phyloP scores from a whole-genome alignment of 805 yeast species.

The Sugiyamaella floridensis region DNA sequence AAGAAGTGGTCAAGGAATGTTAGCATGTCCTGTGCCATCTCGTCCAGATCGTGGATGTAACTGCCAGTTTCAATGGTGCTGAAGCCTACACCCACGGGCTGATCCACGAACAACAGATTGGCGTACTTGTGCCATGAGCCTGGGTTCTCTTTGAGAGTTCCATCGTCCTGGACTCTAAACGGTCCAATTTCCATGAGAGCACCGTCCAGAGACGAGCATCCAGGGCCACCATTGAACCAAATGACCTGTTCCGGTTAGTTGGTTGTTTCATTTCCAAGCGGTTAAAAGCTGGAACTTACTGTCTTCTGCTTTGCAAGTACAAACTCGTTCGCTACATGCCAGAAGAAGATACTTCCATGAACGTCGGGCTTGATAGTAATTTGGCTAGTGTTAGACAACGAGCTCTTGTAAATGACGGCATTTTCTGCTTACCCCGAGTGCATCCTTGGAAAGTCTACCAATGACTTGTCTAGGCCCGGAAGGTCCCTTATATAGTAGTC shows the following conservation, averaged over 20 bases:
- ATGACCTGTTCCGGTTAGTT: conserved; percentile 40
- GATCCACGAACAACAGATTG: conserved; percentile 82
- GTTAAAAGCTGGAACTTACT: too few species aligned
- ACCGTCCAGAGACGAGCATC: conserved; percentile 97
- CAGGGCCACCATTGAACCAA: conserved; percentile 98
- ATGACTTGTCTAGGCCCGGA: conserved; percentile 28
- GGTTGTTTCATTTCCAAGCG: neutral
- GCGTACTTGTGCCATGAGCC: conserved; percentile 83
- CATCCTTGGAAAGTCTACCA: conserved; percentile 35
- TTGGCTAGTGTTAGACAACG: conserved; percentile 40
- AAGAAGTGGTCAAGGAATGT: conserved; percentile 61
- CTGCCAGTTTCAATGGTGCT: conserved; percentile 47
- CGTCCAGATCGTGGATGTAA: conserved; percentile 33
- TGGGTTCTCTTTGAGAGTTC: conserved; percentile 44
- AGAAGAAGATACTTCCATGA: conserved; percentile 62
- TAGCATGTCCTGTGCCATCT: conserved; percentile 58
- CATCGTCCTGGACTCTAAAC: conserved; percentile 47
- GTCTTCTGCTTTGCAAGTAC: conserved; percentile 30
- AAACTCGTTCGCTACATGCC: conserved; percentile 49
- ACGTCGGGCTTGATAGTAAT: conserved; percentile 48
- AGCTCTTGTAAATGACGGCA: conserved; percentile 39
- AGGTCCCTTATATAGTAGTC: conserved; percentile 27
- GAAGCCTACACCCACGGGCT: conserved; percentile 92
- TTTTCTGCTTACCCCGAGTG: conserved; percentile 36
- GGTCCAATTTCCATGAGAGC: conserved; percentile 93